Base-by-base conservation (phyloP, 805 yeast genomes). In the Priceomyces castillae region DNA sequence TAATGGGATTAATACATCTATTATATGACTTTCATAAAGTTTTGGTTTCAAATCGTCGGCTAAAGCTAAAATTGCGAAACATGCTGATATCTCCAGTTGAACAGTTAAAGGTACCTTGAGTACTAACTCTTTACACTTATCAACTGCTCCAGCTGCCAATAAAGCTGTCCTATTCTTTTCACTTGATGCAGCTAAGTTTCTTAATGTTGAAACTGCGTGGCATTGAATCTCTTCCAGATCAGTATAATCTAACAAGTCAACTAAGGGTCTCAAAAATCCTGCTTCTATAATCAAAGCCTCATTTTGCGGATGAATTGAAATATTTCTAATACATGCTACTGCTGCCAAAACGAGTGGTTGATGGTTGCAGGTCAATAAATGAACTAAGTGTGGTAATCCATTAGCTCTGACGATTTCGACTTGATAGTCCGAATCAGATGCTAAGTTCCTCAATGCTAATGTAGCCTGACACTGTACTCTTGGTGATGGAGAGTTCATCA, bases 391-490 rank as follows among this genome's bases (percentile, higher is more conserved):
- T 35, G 97, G 94, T 57, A 94, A 78, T 0, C 99, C 99, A 44
- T 96, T 96, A 30, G 95, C 90, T 57, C 95, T 78, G 14, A 92
- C 98, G 52, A 92, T 90, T 62, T 92, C 98, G 49, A 92, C 78
- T 69, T 94, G 99, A 68, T 94, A 94, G 51, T 90, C 85, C 14
- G 94, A 89, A 67, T 94, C 99, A 3, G 96, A 86, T 1, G 99
- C 99, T 58, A 94, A 78, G 61, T 94, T 94, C 68, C 99, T 80
- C 53, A 94, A 75, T 1, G 98, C 99, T 49, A 94, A 74, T 3
- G 99, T 95, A 0, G 99, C 98, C 71, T 94, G 99, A 67, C 99
- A 94, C 67, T 94, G 97, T 28, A 94, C 97, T 54, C 98, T 78
- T 30, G 97, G 92, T 37, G 94, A 81, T 10, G 90, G 84, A 2